A percentile compares a stretch with the other conserved stretches of the same genome.
phyloP scores from a whole-genome alignment of 352 stramenopile genomes.

The Phytopythium vexans region DNA sequence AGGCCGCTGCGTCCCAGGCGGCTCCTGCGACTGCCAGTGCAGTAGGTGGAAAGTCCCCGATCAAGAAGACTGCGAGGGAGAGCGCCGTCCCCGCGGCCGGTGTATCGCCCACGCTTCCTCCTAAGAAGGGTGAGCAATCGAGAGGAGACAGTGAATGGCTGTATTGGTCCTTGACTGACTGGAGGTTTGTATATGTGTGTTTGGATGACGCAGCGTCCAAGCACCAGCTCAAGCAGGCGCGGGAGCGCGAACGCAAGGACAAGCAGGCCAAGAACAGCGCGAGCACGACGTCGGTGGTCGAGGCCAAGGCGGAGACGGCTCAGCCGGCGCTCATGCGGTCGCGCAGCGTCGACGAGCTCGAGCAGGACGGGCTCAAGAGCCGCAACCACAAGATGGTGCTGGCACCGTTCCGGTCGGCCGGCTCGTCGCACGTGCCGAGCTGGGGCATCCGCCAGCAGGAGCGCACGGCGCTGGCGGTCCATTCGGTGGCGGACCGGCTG shows the following conservation, averaged over 20 bases:
- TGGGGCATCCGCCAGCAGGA: slow-evolving; percentile 30
- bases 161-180: not conserved
- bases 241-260: slow-evolving; percentile 36
- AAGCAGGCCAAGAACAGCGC: slow-evolving; percentile 16
- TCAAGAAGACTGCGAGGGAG: slow-evolving; percentile 5
- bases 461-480: slow-evolving; percentile 6
- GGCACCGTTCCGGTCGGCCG: slow-evolving; percentile 20
- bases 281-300: slow-evolving; percentile 4
- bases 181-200: not conserved
- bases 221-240: slow-evolving; percentile 23
- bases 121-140: slow-evolving; percentile 3
- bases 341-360: slow-evolving; percentile 12
- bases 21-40: not conserved
- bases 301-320: not conserved
- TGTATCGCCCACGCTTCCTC: not conserved
- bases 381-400: slow-evolving; percentile 69
- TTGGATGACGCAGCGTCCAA: slow-evolving; percentile 8
- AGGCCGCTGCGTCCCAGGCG: slow-evolving; percentile 3
- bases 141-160: too few species aligned
- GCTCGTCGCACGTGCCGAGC: slow-evolving; percentile 19
- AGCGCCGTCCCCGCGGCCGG: not conserved
- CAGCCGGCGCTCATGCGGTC: not conserved
- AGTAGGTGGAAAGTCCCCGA: not conserved
- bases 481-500: slow-evolving; percentile 40
- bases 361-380: slow-evolving; percentile 64